Base-by-base conservation (phyloP, 441 rosid genomes). In the Erysimum pusillum region DNA sequence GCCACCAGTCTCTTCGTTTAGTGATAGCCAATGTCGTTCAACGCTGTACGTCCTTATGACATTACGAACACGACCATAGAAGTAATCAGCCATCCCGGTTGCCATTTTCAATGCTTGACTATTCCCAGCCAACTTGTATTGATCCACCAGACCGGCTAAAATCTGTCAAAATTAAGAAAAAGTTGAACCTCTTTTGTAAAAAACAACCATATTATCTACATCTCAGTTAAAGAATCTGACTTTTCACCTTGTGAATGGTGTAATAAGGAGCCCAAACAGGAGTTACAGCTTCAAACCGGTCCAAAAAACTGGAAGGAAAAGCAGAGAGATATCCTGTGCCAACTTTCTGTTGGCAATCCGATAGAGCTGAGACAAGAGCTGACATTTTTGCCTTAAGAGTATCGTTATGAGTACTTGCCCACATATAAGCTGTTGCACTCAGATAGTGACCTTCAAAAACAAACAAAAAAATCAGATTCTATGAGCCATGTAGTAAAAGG, bases 261-360 rank as follows among this genome's bases (percentile, higher is more conserved):
- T 96, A 93, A 79, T 93, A 96, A 14, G 99, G 98, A 81, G 99
- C 99, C 98, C 98, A 96, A 3, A 96, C 97, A 51, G 94, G 91
- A 46, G 77, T 78, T 73, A 96, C 42, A 71, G 91, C 96, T 79
- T 96, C 97, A 45, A 90, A 87, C 13, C 97, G 91, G 67, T 96
- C 98, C 69, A 93, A 96, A n/a, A 59, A 77, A 75, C 90, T 97
- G 0, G 87, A 69, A 10, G 97, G 97, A 80, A 96, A 96, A 72
- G 99, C 99, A 69, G 97, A 93, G 67, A 96, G 97, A 83, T 93
- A 93, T 9, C 97, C 98, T 0, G 91, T 67, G 25, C 91, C 97
- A 35, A 85, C 25, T 81, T 93, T 87, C 78, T 88, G 78, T 76
- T 96, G 98, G 76, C 99, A 93, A 5, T 61, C 83, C 3, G 87